Base-by-base conservation (phyloP, 495 filamentous ascomycete genomes). In the Evansstolkia leycettana region DNA sequence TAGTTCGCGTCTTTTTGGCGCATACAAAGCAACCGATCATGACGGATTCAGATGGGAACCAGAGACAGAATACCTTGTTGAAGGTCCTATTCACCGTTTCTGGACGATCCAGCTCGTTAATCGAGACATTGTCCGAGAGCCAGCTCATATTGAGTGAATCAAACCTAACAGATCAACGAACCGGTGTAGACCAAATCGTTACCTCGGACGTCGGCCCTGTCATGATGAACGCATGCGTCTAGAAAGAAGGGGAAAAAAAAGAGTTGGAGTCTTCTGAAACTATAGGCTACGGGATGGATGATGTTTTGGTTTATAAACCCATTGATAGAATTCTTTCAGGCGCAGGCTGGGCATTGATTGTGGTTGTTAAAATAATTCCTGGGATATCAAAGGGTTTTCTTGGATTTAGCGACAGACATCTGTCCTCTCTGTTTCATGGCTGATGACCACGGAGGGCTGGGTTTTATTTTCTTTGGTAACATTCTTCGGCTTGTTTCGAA, bases 101-200 rank as follows among this genome's bases (percentile, higher is more conserved):
- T 5, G 58, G 60, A 18, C 51, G 51, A 34, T 52, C 55, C 7
- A 52, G 44, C 27, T 54, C 54, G 20, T 42, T 64, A 36, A 47
- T 56, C 11, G 60, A 64, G 27, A 57, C 55, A 4, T 47, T 64
- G 43, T 55, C 58, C 5, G 58, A 64, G 36, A 58, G 57, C 31
- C 47, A 54, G 14, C 50, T 57, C 9, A 44, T 55, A 14, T 39
- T 60, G 17, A 48, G 39, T 36, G 53, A 64, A 3, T 33, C 43
- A 56, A 5, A 55, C 46, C 32, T 38, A 42, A 20, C 47, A 0
- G 40, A 49, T 25, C 43, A 47, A 38, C 36, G 36, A 28, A 28
- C 48, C 1, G 18, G 43, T 4, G 39, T 47, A 10, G 57, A 59
- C 12, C 15, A 45, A 3, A 43, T 52, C 20, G 34, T 57, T 9